Evolutionary conservation across 2,329 filamentous ascomycete species (phyloP), one percentile per base, ranked within the genome.

Genomic region (Neurospora crassa): DNA sequence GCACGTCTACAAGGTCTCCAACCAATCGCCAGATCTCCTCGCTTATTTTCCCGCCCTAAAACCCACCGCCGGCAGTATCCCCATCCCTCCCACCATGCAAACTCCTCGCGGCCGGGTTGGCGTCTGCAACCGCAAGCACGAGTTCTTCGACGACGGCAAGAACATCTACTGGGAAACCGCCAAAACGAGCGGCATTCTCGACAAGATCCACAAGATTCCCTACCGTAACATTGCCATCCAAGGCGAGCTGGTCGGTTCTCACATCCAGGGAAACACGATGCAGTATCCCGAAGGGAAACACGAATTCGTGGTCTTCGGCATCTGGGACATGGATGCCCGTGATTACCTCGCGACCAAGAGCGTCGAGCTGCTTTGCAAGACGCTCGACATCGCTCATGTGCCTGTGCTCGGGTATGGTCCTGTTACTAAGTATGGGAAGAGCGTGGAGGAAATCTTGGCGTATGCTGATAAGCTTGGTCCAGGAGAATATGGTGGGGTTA

Each of bases 221-320:
- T 20, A 71, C 59, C 68, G 43, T 24, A 80, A 78, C 42, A 67
- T 78, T 12, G 77, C 76, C 16, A 63, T 80, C 20, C 75, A 78
- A 29, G 78, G 79, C 37, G 79, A 80, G 68, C 72, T 80, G 0
- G 75, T 76, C 42, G 78, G 79, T 11, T 72, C 74, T 1, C 70
- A 71, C 3, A 76, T 79, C 68, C 53, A 74, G 67, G 45, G 70
- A 10, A 80, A 80, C 71, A 79, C 73, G 63, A 75, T 79, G 72
- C 74, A 74, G 0, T 78, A 78, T 40, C 69, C 72, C 2, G 69
- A 74, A 2, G 78, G 74, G 1, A 68, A 72, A 14, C 53, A 77
- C 68, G 70, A 75, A 24, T 79, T 78, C 67, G 67, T 75, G 43
- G 74, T 77, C 7, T 79, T 78, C 59, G 69, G 68, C 18, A 75